Percentiles rank a stretch among this genome's conserved stretches.
phyloP scores from a whole-genome alignment of 2,329 filamentous ascomycete species.

The Byssothecium circinans region DNA sequence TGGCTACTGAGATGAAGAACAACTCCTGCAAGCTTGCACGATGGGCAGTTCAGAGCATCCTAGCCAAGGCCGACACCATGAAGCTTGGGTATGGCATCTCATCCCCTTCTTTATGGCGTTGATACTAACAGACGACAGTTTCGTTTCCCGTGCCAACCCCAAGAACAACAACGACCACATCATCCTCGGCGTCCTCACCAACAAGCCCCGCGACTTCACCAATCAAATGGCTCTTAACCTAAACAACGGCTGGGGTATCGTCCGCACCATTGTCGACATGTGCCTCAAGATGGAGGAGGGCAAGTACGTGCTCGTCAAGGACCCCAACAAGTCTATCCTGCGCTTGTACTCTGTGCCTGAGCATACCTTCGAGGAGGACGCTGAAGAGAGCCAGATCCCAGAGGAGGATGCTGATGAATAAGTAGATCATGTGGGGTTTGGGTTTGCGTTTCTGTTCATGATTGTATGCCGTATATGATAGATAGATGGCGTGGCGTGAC shows the following conservation, averaged over 20 bases:
- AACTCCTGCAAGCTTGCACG: slow-evolving; percentile 98
- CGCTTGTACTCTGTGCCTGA: slow-evolving; percentile 88
- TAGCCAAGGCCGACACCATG: slow-evolving; percentile 97
- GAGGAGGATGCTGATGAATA: slow-evolving; percentile 61
- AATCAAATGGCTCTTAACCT: slow-evolving; percentile 97
- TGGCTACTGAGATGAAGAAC: slow-evolving; percentile 99
- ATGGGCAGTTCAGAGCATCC: slow-evolving; percentile 96
- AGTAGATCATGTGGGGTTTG: slow-evolving; percentile 1
- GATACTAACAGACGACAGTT: slow-evolving; percentile 58
- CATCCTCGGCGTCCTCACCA: slow-evolving; percentile 91
- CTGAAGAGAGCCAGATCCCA: slow-evolving; percentile 65
- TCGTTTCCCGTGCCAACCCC: slow-evolving; percentile 92
- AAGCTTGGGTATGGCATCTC: slow-evolving; percentile 78
- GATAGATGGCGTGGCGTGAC: slow-evolving; percentile 8
- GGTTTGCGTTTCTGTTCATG: slow-evolving; percentile 11
- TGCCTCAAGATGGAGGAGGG: slow-evolving; percentile 74
- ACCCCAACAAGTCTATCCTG: slow-evolving; percentile 95
- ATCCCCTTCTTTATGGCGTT: background rate
- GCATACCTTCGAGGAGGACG: slow-evolving; percentile 88
- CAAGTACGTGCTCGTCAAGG: slow-evolving; percentile 79
- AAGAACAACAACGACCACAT: slow-evolving; percentile 93
- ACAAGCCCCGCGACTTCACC: slow-evolving; percentile 97
- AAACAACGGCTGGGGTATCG: slow-evolving; percentile 98
- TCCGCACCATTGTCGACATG: slow-evolving; percentile 97
- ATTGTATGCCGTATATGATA: slow-evolving; percentile 23